Evolutionary conservation across 345 rosid genomes (phyloP), one percentile per base, ranked within the genome.

Genomic region (Gossypium arboreum): DNA sequence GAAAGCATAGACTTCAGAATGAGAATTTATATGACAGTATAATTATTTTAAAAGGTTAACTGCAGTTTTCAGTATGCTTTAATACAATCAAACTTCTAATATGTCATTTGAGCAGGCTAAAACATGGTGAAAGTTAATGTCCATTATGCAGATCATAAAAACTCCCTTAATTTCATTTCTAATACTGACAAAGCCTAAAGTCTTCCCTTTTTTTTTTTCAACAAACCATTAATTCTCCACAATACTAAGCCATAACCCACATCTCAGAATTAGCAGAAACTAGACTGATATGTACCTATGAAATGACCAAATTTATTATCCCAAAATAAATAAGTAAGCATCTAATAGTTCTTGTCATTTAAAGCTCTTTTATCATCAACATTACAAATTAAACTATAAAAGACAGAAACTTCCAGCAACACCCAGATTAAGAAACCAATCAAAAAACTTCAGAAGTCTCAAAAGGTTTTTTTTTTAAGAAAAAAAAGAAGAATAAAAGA

Each of bases 231-330:
- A 44, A 4, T 45, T 59, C 39, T 39, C 67, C 22, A 47, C 6
- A 73, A 18, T 18, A 73, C 43, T 9, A 18, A 47, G 12, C 41
- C 59, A 57, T 39, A 54, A 17, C 45, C 20, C 22, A n/a, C 16
- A 54, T 50, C 70, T 43, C 59, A 68, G 63, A 67, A 68, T 43
- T 57, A 76, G 74, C 29, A 69, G 67, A 75, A 47, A 58, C 43
- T 59, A 9, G 44, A 59, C 68, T 45, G 60, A 68, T 27, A 68
- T 43, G 41, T 9, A 44, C 18, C 4, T 4, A 22, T 20, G 7
- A 71, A 64, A 57, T 48, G 13, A 16, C 50, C 13, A 73, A 59
- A 55, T 51, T 48, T 47, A n/a, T 59, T 7, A 13, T 34, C 17
- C 44, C 68, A 13, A 58, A 27, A 44, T 7, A 55, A 56, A 34